phyloP scores from a whole-genome alignment of 345 rosid genomes.

The Corchorus capsularis region DNA sequence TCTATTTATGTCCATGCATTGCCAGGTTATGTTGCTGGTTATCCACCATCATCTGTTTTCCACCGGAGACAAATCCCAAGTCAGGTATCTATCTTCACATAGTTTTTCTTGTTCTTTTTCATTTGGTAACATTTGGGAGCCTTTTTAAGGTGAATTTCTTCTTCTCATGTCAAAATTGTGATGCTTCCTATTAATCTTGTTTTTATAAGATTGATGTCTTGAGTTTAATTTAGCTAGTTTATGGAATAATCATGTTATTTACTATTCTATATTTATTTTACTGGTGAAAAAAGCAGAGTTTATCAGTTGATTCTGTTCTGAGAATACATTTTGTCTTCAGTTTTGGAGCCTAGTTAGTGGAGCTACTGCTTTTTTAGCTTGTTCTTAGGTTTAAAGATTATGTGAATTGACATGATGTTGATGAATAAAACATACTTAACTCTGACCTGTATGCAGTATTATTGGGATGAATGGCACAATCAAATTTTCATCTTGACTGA shows the following conservation, averaged over 20 bases:
- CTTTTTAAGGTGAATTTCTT: not conserved
- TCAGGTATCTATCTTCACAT: slow-evolving; percentile 53
- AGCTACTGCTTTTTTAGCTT: not conserved
- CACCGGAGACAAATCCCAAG: slow-evolving; percentile 82
- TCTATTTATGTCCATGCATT: slow-evolving; percentile 73
- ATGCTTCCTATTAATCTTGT: not conserved
- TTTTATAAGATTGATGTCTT: not conserved
- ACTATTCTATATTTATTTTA: not conserved
- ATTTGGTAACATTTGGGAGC: not conserved
- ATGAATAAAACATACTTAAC: not conserved
- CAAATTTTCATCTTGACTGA: not conserved
- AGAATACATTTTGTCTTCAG: not conserved
- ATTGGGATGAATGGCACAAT: not conserved
- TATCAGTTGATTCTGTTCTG: not conserved
- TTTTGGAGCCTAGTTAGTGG: not conserved
- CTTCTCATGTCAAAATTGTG: not conserved
- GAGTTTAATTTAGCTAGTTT: not conserved
- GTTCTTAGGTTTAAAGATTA: not conserved
- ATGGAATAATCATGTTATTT: not conserved
- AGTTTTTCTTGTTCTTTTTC: not conserved
- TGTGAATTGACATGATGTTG: not conserved
- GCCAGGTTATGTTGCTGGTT: slow-evolving; percentile 59
- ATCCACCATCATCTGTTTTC: slow-evolving; percentile 63
- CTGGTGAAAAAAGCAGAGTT: not conserved
- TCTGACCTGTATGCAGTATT: not conserved